Evolutionary conservation across 441 rosid species (phyloP), one percentile per base, ranked within the genome.

Genomic region (Sinapis alba): DNA sequence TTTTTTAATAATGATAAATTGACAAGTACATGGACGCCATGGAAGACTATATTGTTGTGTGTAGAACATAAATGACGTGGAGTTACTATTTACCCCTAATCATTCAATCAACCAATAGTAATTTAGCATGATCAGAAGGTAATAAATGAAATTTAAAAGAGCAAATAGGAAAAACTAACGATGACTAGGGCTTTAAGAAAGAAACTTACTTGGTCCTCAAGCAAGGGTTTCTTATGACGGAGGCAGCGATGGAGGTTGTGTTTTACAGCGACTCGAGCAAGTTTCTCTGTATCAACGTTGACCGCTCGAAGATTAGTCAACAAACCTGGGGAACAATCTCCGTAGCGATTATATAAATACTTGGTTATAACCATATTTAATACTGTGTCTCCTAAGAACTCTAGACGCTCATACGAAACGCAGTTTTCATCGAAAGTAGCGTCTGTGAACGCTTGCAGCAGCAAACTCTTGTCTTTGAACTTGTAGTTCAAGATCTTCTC

Each of bases 291-390:
- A 15, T 89, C 79, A 0, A 92, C 89, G 36, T 92, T 92, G 27
- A 85, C 88, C 0, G 93, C 87, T 5, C 92, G 84, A 70, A 92
- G 98, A 5, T 87, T 75, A 27, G 94, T 90, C 60, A 90, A 36
- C 18, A n/a, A 13, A 1, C 90, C 94, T 0, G 90, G 85, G 0
- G 56, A 2, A 76, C 75, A 72, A 28, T 79, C 75, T 12, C 89
- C 89, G 23, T 88, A 89, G 2, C 1, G 15, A 1, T 36, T 36
- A 72, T 6, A 84, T 2, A 79, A 88, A 3, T 86, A 79, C 34
- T 41, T 73, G 0, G 86, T 65, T 43, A 90, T 54, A 1, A 84
- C 18, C 0, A 77, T 69, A 58, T 76, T 80, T 4, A 92, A 80
- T 5, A 86, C 87, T 0, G 91, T 73, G 38, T 90, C 98, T 0